These are phyloP conservation scores for Orbilia ellipsospora DNA, from an alignment of 2,329 filamentous ascomycete genomes.

Conservation along the genomic window DNA sequence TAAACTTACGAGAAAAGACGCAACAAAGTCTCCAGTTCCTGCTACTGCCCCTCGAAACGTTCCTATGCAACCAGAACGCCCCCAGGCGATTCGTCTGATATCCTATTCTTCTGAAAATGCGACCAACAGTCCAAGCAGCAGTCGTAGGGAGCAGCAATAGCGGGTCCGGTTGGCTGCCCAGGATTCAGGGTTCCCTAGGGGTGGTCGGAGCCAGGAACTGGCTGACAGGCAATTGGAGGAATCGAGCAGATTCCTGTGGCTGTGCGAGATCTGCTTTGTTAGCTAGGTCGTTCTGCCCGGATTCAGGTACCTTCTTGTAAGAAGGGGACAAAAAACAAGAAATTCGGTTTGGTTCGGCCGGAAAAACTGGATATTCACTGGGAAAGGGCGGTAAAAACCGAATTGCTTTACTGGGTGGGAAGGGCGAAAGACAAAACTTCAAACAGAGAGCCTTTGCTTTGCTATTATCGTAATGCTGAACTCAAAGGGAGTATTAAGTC, in stretches of 20 bases:
- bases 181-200: constrained; percentile 17
- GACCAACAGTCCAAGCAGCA: constrained; percentile 10
- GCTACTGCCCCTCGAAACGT: constrained; percentile 4
- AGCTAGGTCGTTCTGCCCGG: constrained; percentile 24
- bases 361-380: constrained; percentile 16
- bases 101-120: constrained; percentile 11
- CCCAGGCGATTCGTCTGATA: constrained; percentile 33
- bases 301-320: constrained; percentile 23
- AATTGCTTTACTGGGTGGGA: constrained; percentile 9
- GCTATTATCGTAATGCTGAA: too few species aligned
- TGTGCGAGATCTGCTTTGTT: constrained; percentile 44
- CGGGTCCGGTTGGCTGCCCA: neutral
- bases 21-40: constrained; percentile 8
- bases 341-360: constrained; percentile 13
- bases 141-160: too few species aligned
- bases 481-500: too few species aligned
- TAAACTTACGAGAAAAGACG: constrained; percentile 51
- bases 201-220: too few species aligned
- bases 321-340: constrained; percentile 34
- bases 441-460: constrained; percentile 21
- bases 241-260: constrained; percentile 24
- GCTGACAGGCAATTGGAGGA: neutral
- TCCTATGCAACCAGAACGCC: neutral
- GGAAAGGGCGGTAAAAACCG: constrained; percentile 48
- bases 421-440: constrained; percentile 33